Evolutionary conservation across 805 yeast genomes (phyloP), one percentile per base, ranked within the genome.

Genomic region (Zygotorulaspora florentina): DNA sequence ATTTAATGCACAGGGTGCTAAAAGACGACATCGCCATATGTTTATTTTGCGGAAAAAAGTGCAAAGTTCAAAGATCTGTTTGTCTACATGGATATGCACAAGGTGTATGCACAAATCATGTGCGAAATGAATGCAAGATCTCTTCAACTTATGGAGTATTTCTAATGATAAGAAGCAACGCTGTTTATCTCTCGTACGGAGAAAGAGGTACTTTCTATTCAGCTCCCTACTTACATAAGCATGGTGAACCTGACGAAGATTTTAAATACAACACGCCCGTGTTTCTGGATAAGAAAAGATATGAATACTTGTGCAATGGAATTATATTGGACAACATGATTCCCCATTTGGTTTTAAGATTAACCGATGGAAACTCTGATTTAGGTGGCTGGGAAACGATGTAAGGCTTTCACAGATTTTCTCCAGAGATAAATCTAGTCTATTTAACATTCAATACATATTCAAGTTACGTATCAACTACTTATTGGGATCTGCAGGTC

Each of bases 311-410:
- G 46, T 76, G 76, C 15, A 73, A 82, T 43, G 76, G 75, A 28
- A 69, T 87, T 35, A 85, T 97, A 90, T 70, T 90, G 15, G 83
- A 79, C 45, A 90, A 88, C 58, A 86, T 85, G 58, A 71, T 87
- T 2, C 83, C 87, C 3, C 87, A 87, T 55, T 72, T 75, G 37
- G 81, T 90, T 28, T 89, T 88, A 1, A 73, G 98, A 51, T 81
- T 81, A 53, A 73, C 91, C 12, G 98, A 91, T 56, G 80, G 83
- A 33, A 77, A 76, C 7, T 66, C 83, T 28, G 98, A 91, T 64
- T 79, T 84, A 31, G 99, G 99, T 8, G 99, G 99, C 0, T 91
- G 99, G 99, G 93, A 85, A 55, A 86, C 66, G 3, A 52, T 64
- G 53, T 64, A 47, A 45, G 6, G 27, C 40, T 20, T 20, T 5